These are phyloP conservation scores for Boletales sp. DNA, from an alignment of 768 basidiomycete species.

Conservation along the genomic window DNA sequence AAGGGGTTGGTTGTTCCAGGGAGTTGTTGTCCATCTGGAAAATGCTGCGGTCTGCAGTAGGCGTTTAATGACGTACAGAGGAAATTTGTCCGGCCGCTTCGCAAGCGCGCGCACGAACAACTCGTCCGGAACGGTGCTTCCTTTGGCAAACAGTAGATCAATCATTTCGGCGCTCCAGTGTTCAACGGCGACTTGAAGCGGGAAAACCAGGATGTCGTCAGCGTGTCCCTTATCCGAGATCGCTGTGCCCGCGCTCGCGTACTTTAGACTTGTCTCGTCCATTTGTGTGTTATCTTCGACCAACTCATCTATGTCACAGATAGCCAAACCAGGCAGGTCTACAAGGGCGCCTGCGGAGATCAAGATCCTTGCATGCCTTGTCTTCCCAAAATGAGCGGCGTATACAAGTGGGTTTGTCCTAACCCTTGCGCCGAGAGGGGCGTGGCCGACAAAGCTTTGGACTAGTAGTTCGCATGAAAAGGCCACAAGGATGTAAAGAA, in stretches of 20 bases:
- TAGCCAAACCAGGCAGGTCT: background rate
- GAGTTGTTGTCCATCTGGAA: background rate
- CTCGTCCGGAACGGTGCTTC: background rate
- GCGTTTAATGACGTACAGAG: background rate
- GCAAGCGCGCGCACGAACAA: background rate
- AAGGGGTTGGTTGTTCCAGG: background rate
- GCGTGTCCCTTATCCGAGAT: background rate
- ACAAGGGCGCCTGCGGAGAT: background rate
- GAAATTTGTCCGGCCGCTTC: background rate
- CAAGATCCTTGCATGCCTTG: background rate
- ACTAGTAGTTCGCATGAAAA: slow-evolving; percentile 3
- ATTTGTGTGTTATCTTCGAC: background rate
- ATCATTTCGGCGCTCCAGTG: slow-evolving; percentile 1
- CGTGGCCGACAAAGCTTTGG: background rate
- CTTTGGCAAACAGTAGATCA: background rate
- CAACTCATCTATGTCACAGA: background rate
- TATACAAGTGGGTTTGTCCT: slow-evolving; percentile 8
- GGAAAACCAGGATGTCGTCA: background rate
- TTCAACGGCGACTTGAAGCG: slow-evolving; percentile 2
- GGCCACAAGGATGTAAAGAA: slow-evolving; percentile 3
- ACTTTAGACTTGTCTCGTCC: background rate
- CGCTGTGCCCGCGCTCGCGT: background rate
- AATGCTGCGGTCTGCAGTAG: background rate
- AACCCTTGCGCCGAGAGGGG: background rate
- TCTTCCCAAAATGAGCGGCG: background rate